A percentile compares a stretch with the other conserved stretches of the same genome.
Evolutionary conservation across 306 rosid genomes (phyloP).

Genomic region (Citrullus amarus): DNA sequence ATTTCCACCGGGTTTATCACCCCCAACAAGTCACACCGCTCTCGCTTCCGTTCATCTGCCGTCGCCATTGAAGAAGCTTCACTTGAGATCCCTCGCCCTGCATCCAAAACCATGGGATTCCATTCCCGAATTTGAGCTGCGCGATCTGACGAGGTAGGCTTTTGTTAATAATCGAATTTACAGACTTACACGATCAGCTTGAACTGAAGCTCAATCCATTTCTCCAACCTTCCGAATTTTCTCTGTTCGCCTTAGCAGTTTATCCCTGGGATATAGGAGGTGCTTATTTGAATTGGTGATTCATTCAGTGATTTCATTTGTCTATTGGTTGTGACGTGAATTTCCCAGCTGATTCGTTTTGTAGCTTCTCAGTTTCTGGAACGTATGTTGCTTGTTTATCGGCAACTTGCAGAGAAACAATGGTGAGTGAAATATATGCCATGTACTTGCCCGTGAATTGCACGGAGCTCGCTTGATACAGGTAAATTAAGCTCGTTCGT

Average conservation of each 20-base stretch:
- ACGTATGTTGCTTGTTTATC: background rate
- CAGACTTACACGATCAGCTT: background rate
- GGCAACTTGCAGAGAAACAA: background rate
- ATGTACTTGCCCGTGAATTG: background rate
- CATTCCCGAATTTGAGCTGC: slow-evolving; percentile 3
- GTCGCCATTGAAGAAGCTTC: slow-evolving; percentile 35
- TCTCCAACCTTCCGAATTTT: slow-evolving; percentile 1
- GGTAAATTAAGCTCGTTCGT: background rate
- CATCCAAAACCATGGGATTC: slow-evolving; percentile 28
- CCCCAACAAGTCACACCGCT: background rate
- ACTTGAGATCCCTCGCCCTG: slow-evolving; percentile 9
- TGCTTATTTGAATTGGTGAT: background rate
- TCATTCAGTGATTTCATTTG: background rate
- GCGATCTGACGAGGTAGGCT: slow-evolving; percentile 35
- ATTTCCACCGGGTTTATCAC: slow-evolving; percentile 2
- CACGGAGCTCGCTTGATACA: background rate
- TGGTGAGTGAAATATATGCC: background rate
- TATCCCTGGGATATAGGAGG: background rate
- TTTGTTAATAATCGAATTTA: background rate
- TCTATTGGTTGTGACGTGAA: background rate
- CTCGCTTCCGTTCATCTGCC: slow-evolving; percentile 4
- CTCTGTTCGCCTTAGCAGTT: background rate
- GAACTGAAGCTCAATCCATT: background rate
- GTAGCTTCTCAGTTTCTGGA: background rate
- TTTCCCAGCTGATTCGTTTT: background rate